Percentiles rank a stretch among this genome's conserved stretches.
These are phyloP conservation scores for Botrytis sinoallii DNA, from an alignment of 2,329 filamentous ascomycete species.

Conservation along the genomic window DNA sequence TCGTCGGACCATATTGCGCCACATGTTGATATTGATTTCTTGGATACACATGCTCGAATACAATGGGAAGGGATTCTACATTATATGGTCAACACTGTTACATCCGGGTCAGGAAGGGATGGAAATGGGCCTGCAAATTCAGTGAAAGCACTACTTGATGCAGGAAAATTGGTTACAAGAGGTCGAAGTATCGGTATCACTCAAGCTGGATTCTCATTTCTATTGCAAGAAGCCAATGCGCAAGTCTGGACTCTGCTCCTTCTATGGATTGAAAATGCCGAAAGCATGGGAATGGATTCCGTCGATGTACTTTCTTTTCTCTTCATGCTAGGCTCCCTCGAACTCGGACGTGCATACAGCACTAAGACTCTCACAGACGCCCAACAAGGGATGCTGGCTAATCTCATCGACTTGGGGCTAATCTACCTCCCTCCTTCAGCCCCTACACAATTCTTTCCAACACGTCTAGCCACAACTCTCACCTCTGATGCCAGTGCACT, in stretches of 20 bases:
- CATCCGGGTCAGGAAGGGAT: conserved; percentile 47
- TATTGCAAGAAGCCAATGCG: conserved; percentile 91
- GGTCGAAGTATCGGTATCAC: conserved; percentile 69
- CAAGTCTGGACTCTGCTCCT: conserved; percentile 96
- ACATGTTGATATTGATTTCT: conserved; percentile 64
- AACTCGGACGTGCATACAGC: conserved; percentile 87
- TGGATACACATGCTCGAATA: conserved; percentile 80
- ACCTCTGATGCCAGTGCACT: conserved; percentile 71
- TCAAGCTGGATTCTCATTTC: conserved; percentile 87
- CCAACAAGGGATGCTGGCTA: conserved; percentile 84
- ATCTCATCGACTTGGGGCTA: conserved; percentile 88
- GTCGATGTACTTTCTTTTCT: conserved; percentile 95
- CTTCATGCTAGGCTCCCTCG: conserved; percentile 89
- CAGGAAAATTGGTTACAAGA: conserved; percentile 74
- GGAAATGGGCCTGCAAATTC: conserved; percentile 63
- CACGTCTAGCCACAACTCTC: conserved; percentile 87
- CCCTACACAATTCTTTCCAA: conserved; percentile 74
- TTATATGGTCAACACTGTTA: conserved; percentile 83
- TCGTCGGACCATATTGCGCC: conserved; percentile 61
- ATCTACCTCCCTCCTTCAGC: conserved; percentile 67
- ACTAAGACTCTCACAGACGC: conserved; percentile 78
- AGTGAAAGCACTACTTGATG: conserved; percentile 79
- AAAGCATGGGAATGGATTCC: conserved; percentile 67
- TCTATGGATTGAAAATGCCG: conserved; percentile 84
- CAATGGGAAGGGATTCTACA: conserved; percentile 97